Evolutionary conservation across 192 early-diverging fungal genomes (phyloP), one percentile per base, ranked within the genome.

Genomic region (Chytriomyces hyalinus): DNA sequence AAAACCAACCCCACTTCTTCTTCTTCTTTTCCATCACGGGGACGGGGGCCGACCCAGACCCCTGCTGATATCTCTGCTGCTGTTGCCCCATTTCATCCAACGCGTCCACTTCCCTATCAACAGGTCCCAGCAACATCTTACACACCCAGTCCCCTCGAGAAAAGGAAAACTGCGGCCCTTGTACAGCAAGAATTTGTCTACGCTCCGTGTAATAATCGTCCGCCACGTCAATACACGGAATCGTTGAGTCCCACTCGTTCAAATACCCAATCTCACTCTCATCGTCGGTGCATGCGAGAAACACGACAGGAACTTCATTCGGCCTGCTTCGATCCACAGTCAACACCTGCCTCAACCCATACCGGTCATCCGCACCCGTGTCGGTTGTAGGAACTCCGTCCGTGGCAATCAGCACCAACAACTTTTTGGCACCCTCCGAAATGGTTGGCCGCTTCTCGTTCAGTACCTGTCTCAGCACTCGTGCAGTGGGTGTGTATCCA

Each of bases 401-500:
- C 9, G 67, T 68, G 13, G 67, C 67, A 49, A 68, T 68, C 46
- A 68, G 44, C 36, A 68, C 43, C 67, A 68, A 49, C 6, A 46
- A 5, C 24, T 68, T 68, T 24, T 68, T 68, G 20, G 17, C 13
- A 6, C n/a, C 64, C 1, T 65, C 64, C 10, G 22, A 20, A 10
- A 20, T 24, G 13, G 22, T 10, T 20, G 11, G 20, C 53, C 53
- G 48, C 69, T 71, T 71, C 44, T 71, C 69, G 44, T 49, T 15
- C 15, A 71, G 15, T 3, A 71, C 69, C 15, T 51, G 51, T 26
- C 69, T 9, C n/a, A 71, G 48, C 8, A 60, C 57, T 15, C 69
- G 69, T 8, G 69, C 36, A 59, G 57, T 71, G 3, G 69, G 69
- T 10, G 69, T 71, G 26, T 71, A 71, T n/a, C 69, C 69, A 15